Base-by-base conservation (phyloP, 2,329 filamentous ascomycete species). In the Sporothrix inflata region DNA sequence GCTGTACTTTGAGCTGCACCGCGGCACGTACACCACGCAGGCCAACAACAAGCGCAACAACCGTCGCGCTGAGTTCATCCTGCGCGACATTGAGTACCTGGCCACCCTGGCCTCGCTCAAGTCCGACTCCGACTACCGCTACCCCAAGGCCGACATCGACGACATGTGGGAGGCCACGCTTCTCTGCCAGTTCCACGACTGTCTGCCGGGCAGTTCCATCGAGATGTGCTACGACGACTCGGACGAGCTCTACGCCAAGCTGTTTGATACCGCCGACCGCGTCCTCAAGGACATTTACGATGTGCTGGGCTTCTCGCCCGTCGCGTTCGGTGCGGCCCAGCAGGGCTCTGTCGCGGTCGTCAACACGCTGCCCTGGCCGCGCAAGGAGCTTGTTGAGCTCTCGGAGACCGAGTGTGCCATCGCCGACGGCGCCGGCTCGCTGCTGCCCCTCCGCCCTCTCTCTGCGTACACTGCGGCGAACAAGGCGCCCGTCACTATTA, bases 201-300 rank as follows among this genome's bases (percentile, higher is more conserved):
- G 96, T 79, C 86, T 99, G 69, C 96, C 96, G 0, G 96, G 96
- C 71, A 98, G 94, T 79, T 93, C 90, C 45, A 98, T 99, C 77
- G 94, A 97, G 81, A 98, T 98, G 94, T 97, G 94, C 81, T 98
- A 98, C 78, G 93, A 97, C 80, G 96, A 99, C 79, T 97, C 94
- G 3, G 92, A 97, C 79, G 88, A 90, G 86, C 86, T 97, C 7
- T 99, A 99, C 79, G 91, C 88, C 1, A 85, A 93, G 76, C 89
- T 97, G 2, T 97, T 97, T 79, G 84, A 90, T 75, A 94, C 89
- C 1, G 95, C 93, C 6, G 84, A 92, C 75, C 89, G 87, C 75
- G 83, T 97, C 3, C 85, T 96, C 53, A 85, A 91, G 60, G 90
- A 93, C 21, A 87, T 94, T 5, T 86, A 92, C 73, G 81, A 86